A percentile compares a stretch with the other conserved stretches of the same genome.
Evolutionary conservation across 108 stramenopile genomes (phyloP).

Genomic region (Bacterosira constricta): DNA sequence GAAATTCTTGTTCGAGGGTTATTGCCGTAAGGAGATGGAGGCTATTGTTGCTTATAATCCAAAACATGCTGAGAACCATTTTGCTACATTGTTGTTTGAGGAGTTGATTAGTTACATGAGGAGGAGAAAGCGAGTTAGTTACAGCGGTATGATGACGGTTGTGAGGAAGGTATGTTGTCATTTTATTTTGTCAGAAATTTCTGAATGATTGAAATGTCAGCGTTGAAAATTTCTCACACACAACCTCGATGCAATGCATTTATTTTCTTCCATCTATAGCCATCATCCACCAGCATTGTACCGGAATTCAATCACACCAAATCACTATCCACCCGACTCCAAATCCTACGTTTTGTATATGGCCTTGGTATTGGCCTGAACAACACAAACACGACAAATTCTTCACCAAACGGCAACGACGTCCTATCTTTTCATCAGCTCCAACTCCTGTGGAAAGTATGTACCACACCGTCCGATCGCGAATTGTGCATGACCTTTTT

Average conservation of each 20-base stretch:
- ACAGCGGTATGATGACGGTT: conserved; percentile 6
- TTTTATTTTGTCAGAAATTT: not conserved
- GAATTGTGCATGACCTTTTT: conserved; percentile 86
- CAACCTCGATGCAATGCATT: too few species aligned
- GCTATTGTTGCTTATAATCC: conserved; percentile 31
- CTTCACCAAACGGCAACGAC: too few species aligned
- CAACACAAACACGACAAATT: too few species aligned
- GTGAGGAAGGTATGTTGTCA: conserved; percentile 45
- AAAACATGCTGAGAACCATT: not conserved
- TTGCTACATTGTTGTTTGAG: conserved; percentile 66
- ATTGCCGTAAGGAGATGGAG: conserved; percentile 61
- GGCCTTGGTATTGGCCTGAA: conserved; percentile 44
- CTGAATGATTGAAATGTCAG: not conserved
- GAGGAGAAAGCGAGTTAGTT: conserved; percentile 26
- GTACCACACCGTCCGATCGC: conserved; percentile 60
- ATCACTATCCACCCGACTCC: conserved; percentile 64
- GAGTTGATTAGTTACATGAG: conserved; percentile 77
- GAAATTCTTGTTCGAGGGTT: conserved; percentile 82
- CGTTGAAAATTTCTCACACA: not conserved
- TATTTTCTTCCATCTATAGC: conserved; percentile 10
- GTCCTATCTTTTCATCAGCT: conserved; percentile 66
- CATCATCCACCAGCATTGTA: conserved; percentile 36
- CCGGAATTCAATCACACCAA: conserved; percentile 46
- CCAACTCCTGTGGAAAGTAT: conserved; percentile 73
- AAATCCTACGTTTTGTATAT: conserved; percentile 76